Percentiles rank a stretch among this genome's conserved stretches.
Conservation (phyloP, 805 yeast genomes). For the Nakazawaea siamensis region DNA sequence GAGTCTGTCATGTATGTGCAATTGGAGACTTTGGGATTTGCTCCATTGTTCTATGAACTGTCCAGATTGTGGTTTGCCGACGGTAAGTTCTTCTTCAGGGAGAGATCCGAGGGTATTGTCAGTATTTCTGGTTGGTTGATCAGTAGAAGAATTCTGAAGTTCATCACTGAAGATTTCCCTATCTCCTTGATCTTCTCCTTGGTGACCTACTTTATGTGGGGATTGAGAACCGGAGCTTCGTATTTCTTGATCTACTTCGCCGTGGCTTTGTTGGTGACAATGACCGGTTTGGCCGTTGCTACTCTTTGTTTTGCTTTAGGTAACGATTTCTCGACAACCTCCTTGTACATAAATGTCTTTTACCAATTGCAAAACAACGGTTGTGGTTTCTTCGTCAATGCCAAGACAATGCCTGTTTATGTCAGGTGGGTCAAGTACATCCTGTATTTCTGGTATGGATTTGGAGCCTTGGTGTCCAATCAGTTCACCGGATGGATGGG, state of each 20-base stretch:
- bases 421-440: constrained; percentile 70
- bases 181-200: constrained; percentile 44
- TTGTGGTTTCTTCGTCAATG: constrained; percentile 68
- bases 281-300: constrained; percentile 43
- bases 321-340: constrained; percentile 45
- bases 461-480: constrained; percentile 52
- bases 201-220: constrained; percentile 64
- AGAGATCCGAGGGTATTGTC: constrained; percentile 54
- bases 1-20: constrained; percentile 38
- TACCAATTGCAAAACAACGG: constrained; percentile 62
- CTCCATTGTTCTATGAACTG: constrained; percentile 41
- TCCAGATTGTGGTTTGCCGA: constrained; percentile 43
- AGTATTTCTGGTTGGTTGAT: constrained; percentile 52
- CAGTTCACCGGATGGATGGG: constrained; percentile 53
- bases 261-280: constrained; percentile 37
- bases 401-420: constrained; percentile 65
- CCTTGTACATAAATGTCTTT: constrained; percentile 41
- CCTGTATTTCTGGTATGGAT: constrained; percentile 64
- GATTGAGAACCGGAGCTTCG: constrained; percentile 34
- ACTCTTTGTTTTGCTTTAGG: constrained; percentile 40
- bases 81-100: constrained; percentile 43
- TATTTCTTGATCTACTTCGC: constrained; percentile 51
- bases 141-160: constrained; percentile 50
- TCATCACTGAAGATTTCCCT: constrained; percentile 55
- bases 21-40: constrained; percentile 39